Conservation (phyloP, 1,139 yeast species). For the Protomyces inundatus region DNA sequence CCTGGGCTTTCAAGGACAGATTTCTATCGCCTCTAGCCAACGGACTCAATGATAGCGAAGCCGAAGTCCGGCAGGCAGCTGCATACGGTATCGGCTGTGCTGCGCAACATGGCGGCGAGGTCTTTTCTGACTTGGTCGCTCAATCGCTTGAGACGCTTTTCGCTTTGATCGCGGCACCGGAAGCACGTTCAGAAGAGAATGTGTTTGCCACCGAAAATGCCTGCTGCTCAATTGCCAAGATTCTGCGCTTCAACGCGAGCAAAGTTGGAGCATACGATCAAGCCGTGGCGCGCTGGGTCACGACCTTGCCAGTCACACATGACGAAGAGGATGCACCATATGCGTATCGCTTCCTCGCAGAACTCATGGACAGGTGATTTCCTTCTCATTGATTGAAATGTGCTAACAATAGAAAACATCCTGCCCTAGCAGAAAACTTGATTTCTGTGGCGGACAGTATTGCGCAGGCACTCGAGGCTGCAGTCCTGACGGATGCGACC, state of each 20-base stretch:
- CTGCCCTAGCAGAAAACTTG: conserved; percentile 52
- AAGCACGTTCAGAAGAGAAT: conserved; percentile 79
- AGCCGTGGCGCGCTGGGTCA: conserved; percentile 70
- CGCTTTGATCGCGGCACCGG: conserved; percentile 72
- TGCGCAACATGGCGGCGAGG: conserved; percentile 69
- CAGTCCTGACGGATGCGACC: conserved; percentile 46
- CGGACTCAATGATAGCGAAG: conserved; percentile 54
- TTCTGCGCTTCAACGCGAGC: conserved; percentile 43
- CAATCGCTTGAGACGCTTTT: conserved; percentile 69
- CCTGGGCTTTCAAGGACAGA: conserved; percentile 59
- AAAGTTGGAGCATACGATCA: conserved; percentile 52
- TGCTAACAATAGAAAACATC: conserved; percentile 45
- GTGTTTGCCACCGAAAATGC: conserved; percentile 83
- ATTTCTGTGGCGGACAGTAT: conserved; percentile 69
- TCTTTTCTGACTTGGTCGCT: conserved; percentile 59
- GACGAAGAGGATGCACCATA: conserved; percentile 91
- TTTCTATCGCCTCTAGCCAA: conserved; percentile 61
- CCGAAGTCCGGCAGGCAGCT: conserved; percentile 81
- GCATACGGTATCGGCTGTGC: conserved; percentile 80
- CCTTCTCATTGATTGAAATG: background rate
- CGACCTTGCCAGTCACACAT: conserved; percentile 70
- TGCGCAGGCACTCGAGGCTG: conserved; percentile 68
- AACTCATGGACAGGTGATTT: conserved; percentile 53
- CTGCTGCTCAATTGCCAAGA: conserved; percentile 75
- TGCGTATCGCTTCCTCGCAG: conserved; percentile 70